Evolutionary conservation across 2,329 filamentous ascomycete species (phyloP).

Genomic region (Clarireedia homoeocarpa): DNA sequence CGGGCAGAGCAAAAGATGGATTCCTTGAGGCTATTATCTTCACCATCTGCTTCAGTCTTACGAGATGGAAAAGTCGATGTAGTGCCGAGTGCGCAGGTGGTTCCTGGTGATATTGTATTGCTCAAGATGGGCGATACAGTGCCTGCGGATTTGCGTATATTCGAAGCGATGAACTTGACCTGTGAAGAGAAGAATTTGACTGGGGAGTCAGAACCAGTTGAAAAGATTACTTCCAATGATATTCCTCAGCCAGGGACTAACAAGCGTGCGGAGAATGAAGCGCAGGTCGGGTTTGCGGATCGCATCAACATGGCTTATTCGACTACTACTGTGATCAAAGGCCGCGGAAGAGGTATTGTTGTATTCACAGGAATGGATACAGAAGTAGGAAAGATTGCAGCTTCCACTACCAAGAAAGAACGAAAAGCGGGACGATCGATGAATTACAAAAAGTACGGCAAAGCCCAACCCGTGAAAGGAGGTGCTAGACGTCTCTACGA

Average conservation of each 20-base stretch:
- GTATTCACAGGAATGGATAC: constrained; percentile 48
- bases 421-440: constrained; percentile 44
- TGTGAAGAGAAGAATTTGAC: constrained; percentile 96
- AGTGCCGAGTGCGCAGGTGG: constrained; percentile 47
- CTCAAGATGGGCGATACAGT: constrained; percentile 93
- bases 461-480: constrained; percentile 40
- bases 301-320: constrained; percentile 48
- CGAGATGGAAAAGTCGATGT: constrained; percentile 41
- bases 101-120: constrained; percentile 79
- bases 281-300: constrained; percentile 41
- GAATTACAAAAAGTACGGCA: constrained; percentile 37
- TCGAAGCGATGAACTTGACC: constrained; percentile 50
- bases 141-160: constrained; percentile 67
- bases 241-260: constrained; percentile 29
- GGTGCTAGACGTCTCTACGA: constrained; percentile 40
- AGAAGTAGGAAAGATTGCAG: constrained; percentile 49
- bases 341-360: constrained; percentile 46
- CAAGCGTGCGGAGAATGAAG: constrained; percentile 32
- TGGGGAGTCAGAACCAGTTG: constrained; percentile 78
- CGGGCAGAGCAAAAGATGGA: constrained; percentile 47
- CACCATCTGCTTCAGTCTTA: constrained; percentile 42
- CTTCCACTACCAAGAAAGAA: constrained; percentile 40
- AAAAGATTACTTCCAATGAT: constrained; percentile 57
- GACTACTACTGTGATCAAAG: constrained; percentile 46
- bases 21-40: constrained; percentile 40